A percentile compares a stretch with the other conserved stretches of the same genome.
phyloP scores from a whole-genome alignment of 345 rosid genomes.

The Cardamine resedifolia region DNA sequence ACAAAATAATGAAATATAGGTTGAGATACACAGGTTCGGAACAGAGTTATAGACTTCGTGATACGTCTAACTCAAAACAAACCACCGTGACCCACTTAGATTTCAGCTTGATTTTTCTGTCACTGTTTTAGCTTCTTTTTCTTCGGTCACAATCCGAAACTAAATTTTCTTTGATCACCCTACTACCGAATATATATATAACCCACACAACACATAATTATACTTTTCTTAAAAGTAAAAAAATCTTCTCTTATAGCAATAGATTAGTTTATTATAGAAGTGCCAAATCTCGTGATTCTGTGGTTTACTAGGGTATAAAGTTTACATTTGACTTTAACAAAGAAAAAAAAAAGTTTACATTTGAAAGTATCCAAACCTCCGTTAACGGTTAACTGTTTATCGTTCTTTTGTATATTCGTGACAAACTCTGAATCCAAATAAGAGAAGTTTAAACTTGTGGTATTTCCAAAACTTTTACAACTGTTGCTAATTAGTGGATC shows the following conservation, averaged over 20 bases:
- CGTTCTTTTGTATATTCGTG: background rate
- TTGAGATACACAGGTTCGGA: background rate
- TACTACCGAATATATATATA: background rate
- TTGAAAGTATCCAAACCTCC: background rate
- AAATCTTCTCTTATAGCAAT: background rate
- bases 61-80: conserved; percentile 31
- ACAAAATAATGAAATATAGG: background rate
- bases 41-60: conserved; percentile 25
- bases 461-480: background rate
- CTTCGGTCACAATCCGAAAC: background rate
- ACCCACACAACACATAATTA: background rate
- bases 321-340: background rate
- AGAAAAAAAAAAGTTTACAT: background rate
- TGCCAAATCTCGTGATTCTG: background rate
- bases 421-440: background rate
- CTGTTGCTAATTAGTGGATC: background rate
- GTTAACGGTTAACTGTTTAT: background rate
- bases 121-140: conserved; percentile 1
- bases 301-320: background rate
- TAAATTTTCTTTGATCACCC: background rate
- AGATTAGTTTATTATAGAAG: background rate
- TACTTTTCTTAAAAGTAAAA: background rate
- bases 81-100: conserved; percentile 37
- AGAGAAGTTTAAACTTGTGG: background rate
- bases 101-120: conserved; percentile 28